Base-by-base conservation (phyloP, 2,329 filamentous ascomycete species). In the Neodidymelliopsis sp. region DNA sequence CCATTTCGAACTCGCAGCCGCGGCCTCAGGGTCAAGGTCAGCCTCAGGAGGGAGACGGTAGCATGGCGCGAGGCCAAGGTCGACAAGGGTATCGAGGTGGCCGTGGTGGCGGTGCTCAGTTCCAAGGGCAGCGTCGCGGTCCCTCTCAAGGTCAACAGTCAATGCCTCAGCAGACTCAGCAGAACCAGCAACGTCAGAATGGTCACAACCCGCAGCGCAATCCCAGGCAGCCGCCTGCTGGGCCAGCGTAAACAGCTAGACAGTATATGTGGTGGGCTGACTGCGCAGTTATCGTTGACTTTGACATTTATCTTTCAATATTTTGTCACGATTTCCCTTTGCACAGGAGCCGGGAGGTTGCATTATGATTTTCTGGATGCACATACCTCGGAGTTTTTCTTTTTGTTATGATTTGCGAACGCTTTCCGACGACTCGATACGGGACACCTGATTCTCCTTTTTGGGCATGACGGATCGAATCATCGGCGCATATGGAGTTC, bases 1-100 rank as follows among this genome's bases (percentile, higher is more conserved):
- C 94, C 4, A 83, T 87, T 54, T 81, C 83, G 45, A 84, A 80
- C 69, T 74, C 80, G 18, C 73, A 61, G 33, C 65, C 65, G 50
- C 43, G 54, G 29, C 60, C 65, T 43, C 47, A 50, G 11, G 31
- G 36, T 25, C 47, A 50, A 12, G 60, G 54, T 23, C 57, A 54
- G 33, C 54, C 45, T 20, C 66, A 70, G 46, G 64, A 66, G 22
- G 66, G 69, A 30, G 63, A 69, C 15, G 60, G 60, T 11, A 43
- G 50, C 31, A 49, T 54, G 19, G 54, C 53, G 15, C 62, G 59
- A 23, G 61, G 67, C 22, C 58, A 63, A 42, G 66, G 60, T 44
- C 58, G 65, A 47, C 63, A 63, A 23, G 63, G 63, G 34, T 68
- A 65, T 40, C 65, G 68, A 16, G 65, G 70, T 35, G 69, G 70